phyloP scores from a whole-genome alignment of 2,329 filamentous ascomycete species.

The Verticillium tricorpus region DNA sequence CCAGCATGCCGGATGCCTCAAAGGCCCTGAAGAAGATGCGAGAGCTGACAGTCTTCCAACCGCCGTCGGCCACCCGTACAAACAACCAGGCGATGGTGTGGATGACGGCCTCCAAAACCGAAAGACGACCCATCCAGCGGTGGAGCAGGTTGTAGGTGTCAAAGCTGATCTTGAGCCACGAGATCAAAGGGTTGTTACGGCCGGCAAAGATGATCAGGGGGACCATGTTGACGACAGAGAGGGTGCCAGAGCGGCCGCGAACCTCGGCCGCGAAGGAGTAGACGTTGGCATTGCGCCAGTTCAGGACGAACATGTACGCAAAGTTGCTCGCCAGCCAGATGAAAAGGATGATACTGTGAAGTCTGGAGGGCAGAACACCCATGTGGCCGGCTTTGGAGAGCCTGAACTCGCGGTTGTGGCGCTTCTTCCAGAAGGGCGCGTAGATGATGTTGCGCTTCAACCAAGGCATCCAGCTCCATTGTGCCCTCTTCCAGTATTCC shows the following conservation, averaged over 20 bases:
- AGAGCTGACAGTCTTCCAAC: constrained; percentile 52
- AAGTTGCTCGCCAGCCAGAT: constrained; percentile 58
- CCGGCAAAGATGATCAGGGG: constrained; percentile 84
- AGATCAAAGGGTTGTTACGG: constrained; percentile 89
- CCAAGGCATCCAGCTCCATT: constrained; percentile 56
- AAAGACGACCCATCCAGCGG: constrained; percentile 73
- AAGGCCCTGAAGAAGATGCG: constrained; percentile 57
- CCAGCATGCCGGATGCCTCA: constrained; percentile 60
- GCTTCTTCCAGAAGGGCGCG: constrained; percentile 59
- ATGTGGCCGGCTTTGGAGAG: constrained; percentile 56
- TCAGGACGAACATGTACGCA: constrained; percentile 56
- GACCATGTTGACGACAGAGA: constrained; percentile 87
- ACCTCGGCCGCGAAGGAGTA: constrained; percentile 73
- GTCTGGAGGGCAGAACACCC: constrained; percentile 60
- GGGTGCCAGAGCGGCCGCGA: constrained; percentile 74
- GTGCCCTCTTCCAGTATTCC: constrained; percentile 53
- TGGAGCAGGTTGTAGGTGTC: constrained; percentile 83
- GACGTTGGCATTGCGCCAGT: constrained; percentile 53
- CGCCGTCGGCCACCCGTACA: constrained; percentile 62
- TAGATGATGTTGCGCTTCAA: constrained; percentile 60
- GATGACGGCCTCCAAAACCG: constrained; percentile 61
- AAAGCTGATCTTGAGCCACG: constrained; percentile 79
- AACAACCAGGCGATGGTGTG: constrained; percentile 72
- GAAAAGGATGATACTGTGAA: constrained; percentile 54
- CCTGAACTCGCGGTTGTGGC: constrained; percentile 63